Evolutionary conservation across 768 basidiomycete genomes (phyloP).

Genomic region (Termitomyces bulborhizus): DNA sequence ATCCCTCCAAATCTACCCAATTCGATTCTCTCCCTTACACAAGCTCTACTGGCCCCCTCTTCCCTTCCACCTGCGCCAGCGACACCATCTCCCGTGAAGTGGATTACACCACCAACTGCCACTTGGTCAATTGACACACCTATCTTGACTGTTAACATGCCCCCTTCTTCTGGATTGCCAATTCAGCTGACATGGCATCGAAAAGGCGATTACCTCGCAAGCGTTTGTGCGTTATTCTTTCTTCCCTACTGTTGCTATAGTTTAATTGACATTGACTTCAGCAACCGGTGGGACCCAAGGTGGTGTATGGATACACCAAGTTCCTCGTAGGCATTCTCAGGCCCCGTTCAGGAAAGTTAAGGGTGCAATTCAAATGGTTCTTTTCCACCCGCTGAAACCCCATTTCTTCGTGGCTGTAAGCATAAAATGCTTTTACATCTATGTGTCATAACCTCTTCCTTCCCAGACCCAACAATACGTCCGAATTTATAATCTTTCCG

Average conservation of each 20-base stretch:
- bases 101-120: constrained; percentile 45
- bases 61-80: constrained; percentile 53
- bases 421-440: constrained; percentile 12
- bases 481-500: constrained; percentile 89
- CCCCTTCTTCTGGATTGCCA: constrained; percentile 59
- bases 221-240: constrained; percentile 68
- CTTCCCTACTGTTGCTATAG: constrained; percentile 3
- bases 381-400: constrained; percentile 92
- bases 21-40: constrained; percentile 50
- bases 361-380: constrained; percentile 82
- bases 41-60: constrained; percentile 54
- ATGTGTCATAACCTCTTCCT: constrained; percentile 10
- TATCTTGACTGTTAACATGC: constrained; percentile 56
- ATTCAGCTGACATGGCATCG: constrained; percentile 90
- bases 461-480: constrained; percentile 92
- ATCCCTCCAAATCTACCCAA: constrained; percentile 74
- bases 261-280: constrained; percentile 20
- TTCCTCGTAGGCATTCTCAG: constrained; percentile 91
- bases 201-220: constrained; percentile 91
- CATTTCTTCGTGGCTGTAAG: constrained; percentile 97
- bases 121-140: constrained; percentile 47
- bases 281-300: constrained; percentile 68
- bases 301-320: constrained; percentile 93
- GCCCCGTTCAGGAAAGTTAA: constrained; percentile 96
- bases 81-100: constrained; percentile 63